Evolutionary conservation across 2,329 filamentous ascomycete species (phyloP).

Genomic region (Chaetomium sp.): DNA sequence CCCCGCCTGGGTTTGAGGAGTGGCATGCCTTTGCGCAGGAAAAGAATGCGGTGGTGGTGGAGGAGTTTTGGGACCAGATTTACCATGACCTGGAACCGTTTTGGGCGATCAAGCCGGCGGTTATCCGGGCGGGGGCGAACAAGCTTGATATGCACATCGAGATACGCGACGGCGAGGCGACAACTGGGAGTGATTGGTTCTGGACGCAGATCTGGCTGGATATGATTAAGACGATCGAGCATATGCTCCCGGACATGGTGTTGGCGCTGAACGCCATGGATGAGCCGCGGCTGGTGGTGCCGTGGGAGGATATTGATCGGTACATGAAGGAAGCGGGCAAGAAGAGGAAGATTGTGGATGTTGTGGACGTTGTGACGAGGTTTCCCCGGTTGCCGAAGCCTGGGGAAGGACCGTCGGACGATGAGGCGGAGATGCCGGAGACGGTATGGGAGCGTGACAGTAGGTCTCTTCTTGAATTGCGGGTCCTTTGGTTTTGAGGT

Average conservation of each 20-base stretch:
- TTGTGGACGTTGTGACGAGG: constrained; percentile 38
- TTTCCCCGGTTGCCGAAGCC: constrained; percentile 39
- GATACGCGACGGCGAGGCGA: constrained; percentile 47
- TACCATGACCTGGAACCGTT: constrained; percentile 57
- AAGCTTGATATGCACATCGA: constrained; percentile 57
- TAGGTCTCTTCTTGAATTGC: background rate
- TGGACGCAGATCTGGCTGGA: constrained; percentile 52
- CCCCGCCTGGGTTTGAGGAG: constrained; percentile 56
- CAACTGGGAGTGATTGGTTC: constrained; percentile 48
- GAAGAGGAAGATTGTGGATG: constrained; percentile 37
- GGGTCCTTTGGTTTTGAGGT: no score
- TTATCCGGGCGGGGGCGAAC: constrained; percentile 45
- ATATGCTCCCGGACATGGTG: constrained; percentile 59
- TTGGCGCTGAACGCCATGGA: constrained; percentile 62
- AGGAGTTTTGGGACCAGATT: constrained; percentile 59
- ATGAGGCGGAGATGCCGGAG: constrained; percentile 28
- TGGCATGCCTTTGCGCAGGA: constrained; percentile 52
- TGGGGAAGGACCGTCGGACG: constrained; percentile 30
- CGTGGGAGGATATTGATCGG: constrained; percentile 54
- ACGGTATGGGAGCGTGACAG: constrained; percentile 47
- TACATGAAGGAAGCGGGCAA: constrained; percentile 48
- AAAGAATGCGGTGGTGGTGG: constrained; percentile 49
- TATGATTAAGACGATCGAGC: constrained; percentile 46
- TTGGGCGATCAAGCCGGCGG: constrained; percentile 41
- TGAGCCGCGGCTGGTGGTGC: constrained; percentile 57